Evolutionary conservation across 2,329 filamentous ascomycete species (phyloP).

Genomic region (Albifimbria verrucaria): DNA sequence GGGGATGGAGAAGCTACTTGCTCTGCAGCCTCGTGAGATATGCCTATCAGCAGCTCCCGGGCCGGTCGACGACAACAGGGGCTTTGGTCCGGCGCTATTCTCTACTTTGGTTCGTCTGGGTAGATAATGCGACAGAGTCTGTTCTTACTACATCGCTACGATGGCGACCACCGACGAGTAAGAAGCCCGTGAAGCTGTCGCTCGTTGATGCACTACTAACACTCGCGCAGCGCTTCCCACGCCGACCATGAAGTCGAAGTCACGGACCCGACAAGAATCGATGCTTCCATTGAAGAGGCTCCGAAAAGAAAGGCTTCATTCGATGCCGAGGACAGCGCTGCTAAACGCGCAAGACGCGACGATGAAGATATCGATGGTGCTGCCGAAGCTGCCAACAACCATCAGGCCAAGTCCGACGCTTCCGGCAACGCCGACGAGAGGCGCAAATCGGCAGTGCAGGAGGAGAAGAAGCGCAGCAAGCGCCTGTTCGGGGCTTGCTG

Average conservation of each 20-base stretch:
- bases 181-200: not conserved
- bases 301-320: slow-evolving; percentile 27
- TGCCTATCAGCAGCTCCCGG: not conserved
- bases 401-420: not conserved
- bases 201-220: not conserved
- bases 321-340: slow-evolving; percentile 13
- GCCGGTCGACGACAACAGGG: not conserved
- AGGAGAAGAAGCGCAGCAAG: slow-evolving; percentile 82
- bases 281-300: slow-evolving; percentile 7
- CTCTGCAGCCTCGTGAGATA: not conserved
- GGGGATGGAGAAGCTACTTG: not conserved
- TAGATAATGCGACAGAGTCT: not conserved
- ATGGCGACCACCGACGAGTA: slow-evolving; percentile 1
- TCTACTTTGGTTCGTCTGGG: not conserved
- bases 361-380: slow-evolving; percentile 13
- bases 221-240: slow-evolving; percentile 3
- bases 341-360: slow-evolving; percentile 23
- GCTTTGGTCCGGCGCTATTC: not conserved
- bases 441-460: slow-evolving; percentile 36
- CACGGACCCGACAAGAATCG: slow-evolving; percentile 2
- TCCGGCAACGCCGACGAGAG: slow-evolving; percentile 14
- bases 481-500: slow-evolving; percentile 82
- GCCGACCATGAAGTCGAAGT: slow-evolving; percentile 4
- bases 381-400: too few species aligned
- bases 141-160: not conserved